Conservation (phyloP, 148 eudicot species). For the Rhododendron molle region DNA sequence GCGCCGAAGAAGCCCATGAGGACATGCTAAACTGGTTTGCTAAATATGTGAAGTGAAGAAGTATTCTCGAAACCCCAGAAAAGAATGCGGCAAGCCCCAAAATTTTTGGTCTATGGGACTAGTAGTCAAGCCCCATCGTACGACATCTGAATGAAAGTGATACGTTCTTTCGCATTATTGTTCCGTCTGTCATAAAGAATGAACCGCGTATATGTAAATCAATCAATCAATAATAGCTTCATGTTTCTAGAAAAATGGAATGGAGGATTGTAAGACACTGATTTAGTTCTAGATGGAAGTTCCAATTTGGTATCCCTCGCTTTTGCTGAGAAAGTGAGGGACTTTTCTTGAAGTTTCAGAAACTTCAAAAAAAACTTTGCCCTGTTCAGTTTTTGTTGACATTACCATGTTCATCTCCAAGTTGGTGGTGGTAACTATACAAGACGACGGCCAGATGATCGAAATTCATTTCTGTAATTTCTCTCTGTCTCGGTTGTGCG, state of each 20-base stretch:
- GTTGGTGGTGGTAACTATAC: neutral
- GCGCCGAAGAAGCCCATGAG: slow-evolving; percentile 36
- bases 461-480: neutral
- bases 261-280: neutral
- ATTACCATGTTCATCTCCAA: neutral
- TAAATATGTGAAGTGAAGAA: slow-evolving; percentile 25
- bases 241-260: neutral
- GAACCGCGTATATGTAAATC: neutral
- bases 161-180: neutral
- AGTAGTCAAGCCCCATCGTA: neutral
- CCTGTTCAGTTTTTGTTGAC: neutral
- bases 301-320: neutral
- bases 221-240: neutral
- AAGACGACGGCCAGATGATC: neutral
- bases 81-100: neutral
- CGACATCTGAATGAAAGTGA: neutral
- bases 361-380: neutral
- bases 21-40: slow-evolving; percentile 34
- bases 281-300: neutral
- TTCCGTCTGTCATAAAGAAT: neutral
- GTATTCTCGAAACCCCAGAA: neutral
- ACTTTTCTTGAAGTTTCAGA: neutral
- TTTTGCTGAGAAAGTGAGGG: neutral
- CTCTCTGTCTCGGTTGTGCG: neutral
- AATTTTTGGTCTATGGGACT: neutral